phyloP scores from a whole-genome alignment of 208 protist genomes.

The Naegleria lovaniensis region DNA sequence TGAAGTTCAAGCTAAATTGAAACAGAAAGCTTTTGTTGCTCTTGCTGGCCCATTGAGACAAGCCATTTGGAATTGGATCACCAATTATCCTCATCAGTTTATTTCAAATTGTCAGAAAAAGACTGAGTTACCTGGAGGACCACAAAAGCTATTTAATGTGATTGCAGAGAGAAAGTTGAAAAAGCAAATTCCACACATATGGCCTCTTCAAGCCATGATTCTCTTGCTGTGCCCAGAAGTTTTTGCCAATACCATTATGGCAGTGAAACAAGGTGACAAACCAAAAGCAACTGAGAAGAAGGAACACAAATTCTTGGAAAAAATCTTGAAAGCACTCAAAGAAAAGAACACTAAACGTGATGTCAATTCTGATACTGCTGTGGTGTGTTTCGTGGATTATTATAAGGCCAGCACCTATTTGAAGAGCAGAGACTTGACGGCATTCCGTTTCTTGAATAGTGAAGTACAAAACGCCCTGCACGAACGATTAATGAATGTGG shows the following conservation, averaged over 20 bases:
- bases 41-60: not conserved
- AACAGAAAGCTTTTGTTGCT: not conserved
- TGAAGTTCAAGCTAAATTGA: conserved; percentile 14
- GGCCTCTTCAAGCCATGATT: conserved; percentile 16
- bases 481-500: not conserved
- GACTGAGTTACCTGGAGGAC: not conserved
- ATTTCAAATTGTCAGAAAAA: not conserved
- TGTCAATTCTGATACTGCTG: not conserved
- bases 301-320: conserved; percentile 21
- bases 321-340: not conserved
- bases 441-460: not conserved
- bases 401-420: conserved; percentile 14
- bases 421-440: not conserved
- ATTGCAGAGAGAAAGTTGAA: not conserved
- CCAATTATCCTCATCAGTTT: conserved; percentile 15
- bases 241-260: not conserved
- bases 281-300: not conserved
- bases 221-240: not conserved
- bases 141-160: not conserved
- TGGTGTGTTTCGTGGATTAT: conserved; percentile 20
- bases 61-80: conserved; percentile 25
- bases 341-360: not conserved
- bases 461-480: not conserved
- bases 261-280: not conserved
- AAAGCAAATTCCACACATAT: not conserved